Base-by-base conservation (phyloP, 139 green algal genomes). In the Closterium sp. region DNA sequence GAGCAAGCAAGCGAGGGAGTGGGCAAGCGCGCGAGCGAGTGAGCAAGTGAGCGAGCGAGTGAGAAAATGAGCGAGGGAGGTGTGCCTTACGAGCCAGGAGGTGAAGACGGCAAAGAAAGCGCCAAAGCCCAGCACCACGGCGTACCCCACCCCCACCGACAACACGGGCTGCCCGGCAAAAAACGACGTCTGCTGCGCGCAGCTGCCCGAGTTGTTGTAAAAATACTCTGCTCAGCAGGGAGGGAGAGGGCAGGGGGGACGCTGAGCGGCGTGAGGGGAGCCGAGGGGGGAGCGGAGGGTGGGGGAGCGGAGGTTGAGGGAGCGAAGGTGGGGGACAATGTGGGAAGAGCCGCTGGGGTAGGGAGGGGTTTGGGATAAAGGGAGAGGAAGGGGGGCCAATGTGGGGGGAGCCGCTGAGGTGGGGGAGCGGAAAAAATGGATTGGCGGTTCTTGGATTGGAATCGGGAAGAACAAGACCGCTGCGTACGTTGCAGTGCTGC, bases 311-410 rank as follows among this genome's bases (percentile, higher is more conserved):
- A 50, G 38, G 38, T 17, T 11, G 28, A 99, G 93, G 70, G 99
- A 96, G 89, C 97, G 97, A 88, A 99, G 98, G 42, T 99, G 96
- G 87, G 99, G 95, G 91, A 99, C 96, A 93, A 99, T 97, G 32
- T 99, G 95, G 11, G 97, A 98, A 31, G 97, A 97, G 45, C 97
- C 97, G 13, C 95, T 94, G 31, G 97, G 97, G 92, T 99, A 99
- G 95, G 96, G 97, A 92, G 97, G 97, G 9, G 96, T 96, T 17
- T 96, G 96, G 45, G 87, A 91, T 6, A 97, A 93, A 34, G 95
- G 95, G 93, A 30, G 94, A 95, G 94, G 93, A 9, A 88, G 38
- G 38, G 5, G 30, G 29, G 29, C 4, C 29, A 73, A 31, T 73
- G 30, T 73, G 30, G 30, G 29, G 29, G 4, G 4, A 88, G 29